Conservation (phyloP, 495 filamentous ascomycete species). For the Tetracladium setigerum region DNA sequence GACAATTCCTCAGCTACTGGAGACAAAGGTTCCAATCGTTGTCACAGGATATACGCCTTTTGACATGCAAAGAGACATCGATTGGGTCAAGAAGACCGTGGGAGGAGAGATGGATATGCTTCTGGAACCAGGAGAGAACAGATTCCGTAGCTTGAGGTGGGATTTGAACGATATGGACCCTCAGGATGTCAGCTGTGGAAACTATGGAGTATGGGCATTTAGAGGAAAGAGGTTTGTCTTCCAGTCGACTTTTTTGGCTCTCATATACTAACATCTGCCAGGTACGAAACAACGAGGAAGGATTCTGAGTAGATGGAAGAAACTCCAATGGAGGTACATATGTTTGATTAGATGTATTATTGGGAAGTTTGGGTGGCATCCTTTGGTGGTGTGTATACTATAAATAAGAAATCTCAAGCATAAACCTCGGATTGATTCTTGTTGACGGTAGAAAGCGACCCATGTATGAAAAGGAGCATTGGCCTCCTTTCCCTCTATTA, state of each 20-base stretch:
- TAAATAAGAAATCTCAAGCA: too few species aligned
- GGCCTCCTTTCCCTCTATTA: too few species aligned
- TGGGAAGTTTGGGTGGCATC: too few species aligned
- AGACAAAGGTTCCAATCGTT: conserved; percentile 91
- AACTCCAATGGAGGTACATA: background rate
- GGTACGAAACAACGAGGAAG: conserved; percentile 57
- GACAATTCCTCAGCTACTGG: conserved; percentile 78
- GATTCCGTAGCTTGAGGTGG: conserved; percentile 91
- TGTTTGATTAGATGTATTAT: background rate
- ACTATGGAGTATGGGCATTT: conserved; percentile 96
- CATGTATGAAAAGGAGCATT: too few species aligned
- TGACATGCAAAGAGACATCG: conserved; percentile 86
- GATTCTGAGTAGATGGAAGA: conserved; percentile 22
- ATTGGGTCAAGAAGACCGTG: conserved; percentile 79
- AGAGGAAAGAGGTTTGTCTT: conserved; percentile 83
- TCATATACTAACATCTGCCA: conserved; percentile 29
- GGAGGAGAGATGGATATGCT: conserved; percentile 86
- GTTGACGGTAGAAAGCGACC: too few species aligned
- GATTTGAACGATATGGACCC: conserved; percentile 95
- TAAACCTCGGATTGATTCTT: too few species aligned
- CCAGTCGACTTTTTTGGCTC: background rate
- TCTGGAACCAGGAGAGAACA: conserved; percentile 87
- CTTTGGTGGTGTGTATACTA: too few species aligned
- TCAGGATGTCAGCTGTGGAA: conserved; percentile 87
- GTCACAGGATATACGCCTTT: conserved; percentile 92